Conservation (phyloP, 2,329 filamentous ascomycete genomes). For the Domatiomyces catenatus region DNA sequence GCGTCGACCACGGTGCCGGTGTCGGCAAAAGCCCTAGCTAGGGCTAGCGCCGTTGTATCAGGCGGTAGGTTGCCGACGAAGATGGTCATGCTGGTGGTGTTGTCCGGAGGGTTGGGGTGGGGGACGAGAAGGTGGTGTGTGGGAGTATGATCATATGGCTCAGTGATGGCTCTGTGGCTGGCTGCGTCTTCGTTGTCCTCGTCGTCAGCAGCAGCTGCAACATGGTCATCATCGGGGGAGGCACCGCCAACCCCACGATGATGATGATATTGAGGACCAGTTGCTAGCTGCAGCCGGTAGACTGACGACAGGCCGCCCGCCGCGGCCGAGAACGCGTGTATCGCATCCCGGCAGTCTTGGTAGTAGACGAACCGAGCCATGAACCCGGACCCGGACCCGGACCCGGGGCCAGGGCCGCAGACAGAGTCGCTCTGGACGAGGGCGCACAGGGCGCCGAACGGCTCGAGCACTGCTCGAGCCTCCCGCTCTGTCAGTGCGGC, state of each 20-base stretch:
- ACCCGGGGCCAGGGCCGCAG: slow-evolving; percentile 1
- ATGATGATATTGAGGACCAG: slow-evolving; percentile 8
- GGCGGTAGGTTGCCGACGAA: slow-evolving; percentile 16
- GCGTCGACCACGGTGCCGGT: slow-evolving; percentile 12
- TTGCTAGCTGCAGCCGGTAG: slow-evolving; percentile 9
- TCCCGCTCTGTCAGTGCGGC: slow-evolving; percentile 8
- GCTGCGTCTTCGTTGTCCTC: no score
- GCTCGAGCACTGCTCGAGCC: slow-evolving; percentile 10
- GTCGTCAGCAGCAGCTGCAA: no score
- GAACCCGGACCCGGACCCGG: slow-evolving; percentile 1
- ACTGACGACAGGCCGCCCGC: background rate
- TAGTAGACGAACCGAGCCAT: slow-evolving; percentile 17
- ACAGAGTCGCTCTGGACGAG: slow-evolving; percentile 5
- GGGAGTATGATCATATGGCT: no score
- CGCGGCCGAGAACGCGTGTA: slow-evolving; percentile 3
- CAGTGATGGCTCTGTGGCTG: no score
- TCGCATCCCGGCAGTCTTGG: slow-evolving; percentile 15
- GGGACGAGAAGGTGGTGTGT: no score
- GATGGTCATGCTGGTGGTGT: slow-evolving; percentile 13
- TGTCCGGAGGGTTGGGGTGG: no score
- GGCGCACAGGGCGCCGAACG: slow-evolving; percentile 12
- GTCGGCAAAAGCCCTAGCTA: slow-evolving; percentile 8
- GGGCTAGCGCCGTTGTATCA: slow-evolving; percentile 6
- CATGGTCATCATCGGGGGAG: no score
- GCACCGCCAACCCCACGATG: background rate